Percentiles rank a stretch among this genome's conserved stretches.
Evolutionary conservation across 1,284 basidiomycete species (phyloP).

Genomic region (Heterobasidion occidentale): DNA sequence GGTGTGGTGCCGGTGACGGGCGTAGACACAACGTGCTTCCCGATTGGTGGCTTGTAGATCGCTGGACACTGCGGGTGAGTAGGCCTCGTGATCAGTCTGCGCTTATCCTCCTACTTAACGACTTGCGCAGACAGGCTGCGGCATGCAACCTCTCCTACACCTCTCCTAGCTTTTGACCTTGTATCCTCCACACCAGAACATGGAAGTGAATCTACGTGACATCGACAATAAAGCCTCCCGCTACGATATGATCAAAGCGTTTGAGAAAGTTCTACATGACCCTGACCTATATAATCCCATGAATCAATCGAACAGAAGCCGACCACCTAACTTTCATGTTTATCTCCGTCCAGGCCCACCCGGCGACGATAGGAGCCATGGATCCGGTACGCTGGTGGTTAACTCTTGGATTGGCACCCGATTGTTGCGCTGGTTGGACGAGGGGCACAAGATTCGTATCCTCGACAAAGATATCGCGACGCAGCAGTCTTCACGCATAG

Average conservation of each 20-base stretch:
- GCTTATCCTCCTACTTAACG: background rate
- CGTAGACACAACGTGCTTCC: no score
- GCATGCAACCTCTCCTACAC: background rate
- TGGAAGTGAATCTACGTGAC: constrained; percentile 10
- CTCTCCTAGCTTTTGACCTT: background rate
- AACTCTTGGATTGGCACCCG: background rate
- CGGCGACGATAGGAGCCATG: constrained; percentile 6
- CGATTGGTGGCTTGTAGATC: no score
- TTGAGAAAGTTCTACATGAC: constrained; percentile 12
- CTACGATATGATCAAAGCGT: constrained; percentile 12
- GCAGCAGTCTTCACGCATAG: background rate
- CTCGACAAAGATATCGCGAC: background rate
- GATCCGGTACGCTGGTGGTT: constrained; percentile 10
- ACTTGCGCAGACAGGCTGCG: background rate
- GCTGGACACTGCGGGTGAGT: background rate
- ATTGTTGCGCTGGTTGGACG: constrained; percentile 9
- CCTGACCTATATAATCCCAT: constrained; percentile 9
- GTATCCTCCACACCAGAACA: background rate
- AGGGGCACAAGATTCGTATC: constrained; percentile 2
- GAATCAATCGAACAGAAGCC: constrained; percentile 3
- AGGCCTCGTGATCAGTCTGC: background rate
- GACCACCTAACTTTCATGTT: constrained; percentile 14
- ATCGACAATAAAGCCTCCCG: constrained; percentile 8
- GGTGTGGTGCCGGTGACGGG: no score
- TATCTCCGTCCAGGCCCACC: constrained; percentile 5